phyloP scores from a whole-genome alignment of 768 basidiomycete species.

The Panus rudis region DNA sequence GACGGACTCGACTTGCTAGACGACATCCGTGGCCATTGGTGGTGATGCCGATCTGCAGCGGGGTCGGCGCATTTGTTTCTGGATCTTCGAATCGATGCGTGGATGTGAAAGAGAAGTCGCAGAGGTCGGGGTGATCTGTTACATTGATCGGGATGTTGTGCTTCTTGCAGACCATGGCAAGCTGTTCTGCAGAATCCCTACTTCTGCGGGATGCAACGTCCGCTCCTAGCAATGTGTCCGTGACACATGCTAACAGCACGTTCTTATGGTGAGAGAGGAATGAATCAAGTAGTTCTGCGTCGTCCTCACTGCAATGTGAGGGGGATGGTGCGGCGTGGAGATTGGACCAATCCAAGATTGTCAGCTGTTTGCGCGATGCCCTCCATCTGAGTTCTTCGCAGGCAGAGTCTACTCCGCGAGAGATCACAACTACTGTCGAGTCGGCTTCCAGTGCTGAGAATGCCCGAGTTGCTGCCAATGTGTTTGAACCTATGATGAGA shows the following conservation, averaged over 20 bases:
- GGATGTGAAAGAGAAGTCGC: slow-evolving; percentile 85
- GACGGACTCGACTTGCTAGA: slow-evolving; percentile 66
- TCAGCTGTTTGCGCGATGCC: slow-evolving; percentile 45
- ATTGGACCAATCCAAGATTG: slow-evolving; percentile 47
- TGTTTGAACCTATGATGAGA: slow-evolving; percentile 72
- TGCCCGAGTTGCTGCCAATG: slow-evolving; percentile 78
- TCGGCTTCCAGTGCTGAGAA: slow-evolving; percentile 79
- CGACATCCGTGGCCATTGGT: slow-evolving; percentile 92
- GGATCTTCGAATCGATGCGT: slow-evolving; percentile 72
- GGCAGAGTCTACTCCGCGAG: slow-evolving; percentile 37
- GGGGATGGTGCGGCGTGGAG: slow-evolving; percentile 24
- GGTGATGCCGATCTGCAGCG: slow-evolving; percentile 75
- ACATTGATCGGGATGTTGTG: slow-evolving; percentile 74
- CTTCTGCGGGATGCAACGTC: slow-evolving; percentile 32
- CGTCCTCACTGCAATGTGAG: too few relatives aligned
- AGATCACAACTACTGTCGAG: slow-evolving; percentile 59
- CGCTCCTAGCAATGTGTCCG: slow-evolving; percentile 58
- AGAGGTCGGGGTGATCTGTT: slow-evolving; percentile 80
- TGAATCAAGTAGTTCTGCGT: slow-evolving; percentile 40
- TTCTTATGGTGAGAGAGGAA: slow-evolving; percentile 32
- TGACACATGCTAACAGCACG: slow-evolving; percentile 64
- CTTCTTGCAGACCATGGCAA: slow-evolving; percentile 48
- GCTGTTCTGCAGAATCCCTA: slow-evolving; percentile 45
- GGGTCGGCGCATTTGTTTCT: slow-evolving; percentile 34
- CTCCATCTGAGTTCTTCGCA: slow-evolving; percentile 73